Evolutionary conservation across 2,329 filamentous ascomycete species (phyloP), one percentile per base, ranked within the genome.

Genomic region (Neopestalotiopsis sp.): DNA sequence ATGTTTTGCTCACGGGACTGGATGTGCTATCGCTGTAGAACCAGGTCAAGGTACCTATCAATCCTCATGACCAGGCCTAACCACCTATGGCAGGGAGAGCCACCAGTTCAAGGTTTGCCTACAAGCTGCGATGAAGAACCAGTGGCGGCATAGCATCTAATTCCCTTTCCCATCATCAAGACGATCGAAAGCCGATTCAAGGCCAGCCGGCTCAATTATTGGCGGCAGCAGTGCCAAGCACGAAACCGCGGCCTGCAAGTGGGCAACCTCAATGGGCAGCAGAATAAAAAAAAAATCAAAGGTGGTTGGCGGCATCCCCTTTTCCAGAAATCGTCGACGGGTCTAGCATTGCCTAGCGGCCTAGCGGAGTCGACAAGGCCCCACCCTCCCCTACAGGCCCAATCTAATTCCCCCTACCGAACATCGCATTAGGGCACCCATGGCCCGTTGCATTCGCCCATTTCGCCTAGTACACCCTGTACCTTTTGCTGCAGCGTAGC

Each of bases 371-470:
- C 20, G 45, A 59, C 38, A 20, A 24, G 52, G 30, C 34, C n/a
- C 52, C 38, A 60, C 32, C 34, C 65, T 30, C 64, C 65, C 65
- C 64, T 56, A 45, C 64, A n/a, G 52, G 64, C 17, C 65, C 65
- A 67, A 68, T 68, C 52, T 63, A 52, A 68, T 56, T 68, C 66
- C 49, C 45, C 59, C 66, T 68, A 68, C 62, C 66, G 42, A 64
- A 34, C 32, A 28, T 30, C 60, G 66, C 42, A 52, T 52, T 59
- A 57, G 66, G 59, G 59, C 42, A 40, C 61, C 45, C 61, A 45
- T 49, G 61, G 66, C 38, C 66, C 66, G 60, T 64, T 64, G 60
- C 59, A 64, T 56, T 68, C 52, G 60, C 61, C 34, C 67, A 68
- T 68, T 52, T 68, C 66, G 66, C 66, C 45, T 68, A 28, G 24